These are phyloP conservation scores for Exophiala dermatitidis DNA, from an alignment of 2,329 filamentous ascomycete genomes.

Conservation along the genomic window DNA sequence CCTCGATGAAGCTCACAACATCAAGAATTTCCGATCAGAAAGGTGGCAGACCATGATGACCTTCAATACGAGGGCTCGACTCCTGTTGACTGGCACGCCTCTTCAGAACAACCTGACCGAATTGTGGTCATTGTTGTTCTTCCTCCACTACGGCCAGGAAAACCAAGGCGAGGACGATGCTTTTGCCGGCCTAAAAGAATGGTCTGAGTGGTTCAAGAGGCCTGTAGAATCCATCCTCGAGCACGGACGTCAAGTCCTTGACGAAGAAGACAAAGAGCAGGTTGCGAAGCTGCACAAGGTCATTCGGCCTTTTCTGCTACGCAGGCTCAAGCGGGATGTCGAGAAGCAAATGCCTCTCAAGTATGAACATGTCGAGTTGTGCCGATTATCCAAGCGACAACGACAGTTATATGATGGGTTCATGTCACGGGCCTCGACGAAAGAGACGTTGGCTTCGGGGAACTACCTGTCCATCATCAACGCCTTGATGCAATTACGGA, in stretches of 20 bases:
- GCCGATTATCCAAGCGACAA: conserved; percentile 88
- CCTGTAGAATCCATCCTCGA: conserved; percentile 95
- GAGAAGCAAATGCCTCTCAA: conserved; percentile 99
- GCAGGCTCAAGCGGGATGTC: conserved; percentile 88
- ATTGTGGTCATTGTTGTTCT: conserved; percentile 93
- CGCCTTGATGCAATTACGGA: conserved; percentile 92
- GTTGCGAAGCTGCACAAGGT: conserved; percentile 93
- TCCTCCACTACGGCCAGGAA: conserved; percentile 82
- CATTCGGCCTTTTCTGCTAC: conserved; percentile 80
- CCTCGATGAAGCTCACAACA: conserved; percentile 96
- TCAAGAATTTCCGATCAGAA: conserved; percentile 98
- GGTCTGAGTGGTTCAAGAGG: conserved; percentile 91
- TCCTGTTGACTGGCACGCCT: conserved; percentile 87
- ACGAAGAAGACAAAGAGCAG: conserved; percentile 84
- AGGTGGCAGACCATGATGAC: conserved; percentile 92
- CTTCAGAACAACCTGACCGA: conserved; percentile 96
- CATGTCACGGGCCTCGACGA: conserved; percentile 80
- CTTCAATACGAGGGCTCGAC: conserved; percentile 80
- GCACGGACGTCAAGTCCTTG: conserved; percentile 86
- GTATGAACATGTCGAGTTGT: conserved; percentile 95
- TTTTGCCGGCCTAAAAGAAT: conserved; percentile 91
- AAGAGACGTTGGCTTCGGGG: conserved; percentile 78
- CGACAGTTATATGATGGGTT: conserved; percentile 95
- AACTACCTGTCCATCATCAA: conserved; percentile 98
- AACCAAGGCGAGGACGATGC: conserved; percentile 70